Conservation (phyloP, 768 basidiomycete species). For the Kwoniella botswanensis region DNA sequence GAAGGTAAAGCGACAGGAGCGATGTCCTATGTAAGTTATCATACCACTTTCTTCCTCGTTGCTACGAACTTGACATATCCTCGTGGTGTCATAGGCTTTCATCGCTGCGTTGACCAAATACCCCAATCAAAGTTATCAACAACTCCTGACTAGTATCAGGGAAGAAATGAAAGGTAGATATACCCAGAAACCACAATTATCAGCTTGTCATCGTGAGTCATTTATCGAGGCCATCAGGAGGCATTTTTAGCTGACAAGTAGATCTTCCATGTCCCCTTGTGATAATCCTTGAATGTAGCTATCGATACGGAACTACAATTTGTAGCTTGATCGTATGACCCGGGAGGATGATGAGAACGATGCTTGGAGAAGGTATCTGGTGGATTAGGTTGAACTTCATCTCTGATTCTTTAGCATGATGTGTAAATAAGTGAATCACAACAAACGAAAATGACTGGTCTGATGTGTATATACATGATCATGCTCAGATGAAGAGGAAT, state of each 20-base stretch:
- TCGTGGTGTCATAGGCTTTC: slow-evolving; percentile 45
- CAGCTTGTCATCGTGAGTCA: slow-evolving; percentile 50
- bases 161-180: slow-evolving; percentile 59
- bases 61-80: no score
- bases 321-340: slow-evolving; percentile 31
- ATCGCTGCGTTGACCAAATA: slow-evolving; percentile 58
- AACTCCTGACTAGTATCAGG: slow-evolving; percentile 58
- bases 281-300: slow-evolving; percentile 18
- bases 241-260: not conserved
- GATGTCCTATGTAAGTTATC: slow-evolving; percentile 58
- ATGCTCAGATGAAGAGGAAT: no score
- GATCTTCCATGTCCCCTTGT: not conserved
- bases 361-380: no score
- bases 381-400: no score
- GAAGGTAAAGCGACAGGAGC: slow-evolving; percentile 62
- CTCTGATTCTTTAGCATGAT: no score
- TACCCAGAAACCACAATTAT: slow-evolving; percentile 58
- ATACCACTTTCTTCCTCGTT: not conserved
- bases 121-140: slow-evolving; percentile 57
- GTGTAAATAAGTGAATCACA: no score
- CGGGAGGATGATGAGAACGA: not conserved
- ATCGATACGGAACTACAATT: slow-evolving; percentile 47
- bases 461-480: no score
- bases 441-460: no score
- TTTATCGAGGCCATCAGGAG: no score